These are phyloP conservation scores for Pinus albicaulis DNA, from an alignment of 75 land plant species.

Conservation along the genomic window DNA sequence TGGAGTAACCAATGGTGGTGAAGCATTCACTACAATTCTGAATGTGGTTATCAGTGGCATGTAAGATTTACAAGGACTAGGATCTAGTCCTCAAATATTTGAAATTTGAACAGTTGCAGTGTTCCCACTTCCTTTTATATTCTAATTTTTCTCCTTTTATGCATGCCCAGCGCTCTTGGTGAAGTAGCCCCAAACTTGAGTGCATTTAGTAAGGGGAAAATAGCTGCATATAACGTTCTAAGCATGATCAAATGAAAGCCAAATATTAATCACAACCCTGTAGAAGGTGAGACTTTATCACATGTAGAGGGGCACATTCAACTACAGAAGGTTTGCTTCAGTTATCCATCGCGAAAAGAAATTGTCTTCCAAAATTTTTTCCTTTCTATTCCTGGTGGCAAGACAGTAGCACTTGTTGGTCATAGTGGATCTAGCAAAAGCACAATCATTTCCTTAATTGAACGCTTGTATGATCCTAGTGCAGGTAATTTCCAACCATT, in stretches of 20 bases:
- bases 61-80: constrained; percentile 30
- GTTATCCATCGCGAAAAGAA: constrained; percentile 60
- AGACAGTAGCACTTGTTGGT: constrained; percentile 67
- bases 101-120: background rate
- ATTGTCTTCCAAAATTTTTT: constrained; percentile 46
- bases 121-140: background rate
- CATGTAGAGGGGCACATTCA: constrained; percentile 55
- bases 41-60: constrained; percentile 71
- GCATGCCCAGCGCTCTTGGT: constrained; percentile 58
- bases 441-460: constrained; percentile 66
- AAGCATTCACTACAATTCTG: constrained; percentile 79
- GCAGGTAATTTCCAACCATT: constrained; percentile 22
- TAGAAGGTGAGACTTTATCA: constrained; percentile 32
- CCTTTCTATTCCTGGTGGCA: constrained; percentile 59
- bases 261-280: constrained; percentile 15
- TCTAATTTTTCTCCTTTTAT: background rate
- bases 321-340: constrained; percentile 50
- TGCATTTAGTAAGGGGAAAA: constrained; percentile 60
- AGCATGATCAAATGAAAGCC: constrained; percentile 39
- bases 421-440: constrained; percentile 85
- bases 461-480: constrained; percentile 75
- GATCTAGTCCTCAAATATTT: background rate
- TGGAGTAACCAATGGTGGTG: constrained; percentile 61
- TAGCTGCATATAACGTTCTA: constrained; percentile 55
- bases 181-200: constrained; percentile 65